phyloP scores from a whole-genome alignment of 768 basidiomycete species.

The Lentinula lateritia region DNA sequence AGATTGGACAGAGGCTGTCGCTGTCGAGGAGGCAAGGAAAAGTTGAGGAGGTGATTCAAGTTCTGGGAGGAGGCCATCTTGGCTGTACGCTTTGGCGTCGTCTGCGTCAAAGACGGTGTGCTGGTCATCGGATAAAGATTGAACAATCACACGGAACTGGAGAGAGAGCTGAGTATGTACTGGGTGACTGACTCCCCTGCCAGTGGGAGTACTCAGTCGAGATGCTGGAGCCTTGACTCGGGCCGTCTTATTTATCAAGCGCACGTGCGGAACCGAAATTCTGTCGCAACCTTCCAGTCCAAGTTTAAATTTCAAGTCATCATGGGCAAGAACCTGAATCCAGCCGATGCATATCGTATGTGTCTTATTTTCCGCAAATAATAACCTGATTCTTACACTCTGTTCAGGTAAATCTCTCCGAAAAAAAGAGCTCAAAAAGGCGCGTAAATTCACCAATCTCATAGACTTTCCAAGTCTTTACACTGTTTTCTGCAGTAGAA shows the following conservation, averaged over 20 bases:
- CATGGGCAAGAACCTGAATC: slow-evolving; percentile 83
- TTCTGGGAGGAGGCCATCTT: slow-evolving; percentile 61
- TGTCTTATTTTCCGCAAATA: slow-evolving; percentile 12
- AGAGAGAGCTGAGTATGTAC: slow-evolving; percentile 7
- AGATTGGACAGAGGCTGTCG: slow-evolving; percentile 47
- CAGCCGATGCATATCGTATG: slow-evolving; percentile 90
- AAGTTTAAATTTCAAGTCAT: slow-evolving; percentile 28
- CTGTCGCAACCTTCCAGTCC: neutral
- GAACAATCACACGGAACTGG: slow-evolving; percentile 1
- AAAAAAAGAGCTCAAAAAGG: slow-evolving; percentile 96
- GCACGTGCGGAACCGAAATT: slow-evolving; percentile 24
- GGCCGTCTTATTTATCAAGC: neutral
- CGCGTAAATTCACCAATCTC: slow-evolving; percentile 26
- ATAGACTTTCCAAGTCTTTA: slow-evolving; percentile 6
- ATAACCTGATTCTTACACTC: neutral
- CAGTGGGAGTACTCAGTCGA: slow-evolving; percentile 36
- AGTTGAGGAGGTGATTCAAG: slow-evolving; percentile 87
- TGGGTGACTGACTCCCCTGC: slow-evolving; percentile 37
- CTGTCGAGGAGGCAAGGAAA: slow-evolving; percentile 87
- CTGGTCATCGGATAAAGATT: slow-evolving; percentile 28
- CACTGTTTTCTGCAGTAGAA: slow-evolving; percentile 60
- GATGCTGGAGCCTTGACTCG: slow-evolving; percentile 13
- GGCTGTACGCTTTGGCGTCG: slow-evolving; percentile 50
- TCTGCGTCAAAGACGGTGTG: slow-evolving; percentile 25
- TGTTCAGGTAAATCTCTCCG: slow-evolving; percentile 80